These are phyloP conservation scores for Mycena galopus DNA, from an alignment of 768 basidiomycete species.

Conservation along the genomic window DNA sequence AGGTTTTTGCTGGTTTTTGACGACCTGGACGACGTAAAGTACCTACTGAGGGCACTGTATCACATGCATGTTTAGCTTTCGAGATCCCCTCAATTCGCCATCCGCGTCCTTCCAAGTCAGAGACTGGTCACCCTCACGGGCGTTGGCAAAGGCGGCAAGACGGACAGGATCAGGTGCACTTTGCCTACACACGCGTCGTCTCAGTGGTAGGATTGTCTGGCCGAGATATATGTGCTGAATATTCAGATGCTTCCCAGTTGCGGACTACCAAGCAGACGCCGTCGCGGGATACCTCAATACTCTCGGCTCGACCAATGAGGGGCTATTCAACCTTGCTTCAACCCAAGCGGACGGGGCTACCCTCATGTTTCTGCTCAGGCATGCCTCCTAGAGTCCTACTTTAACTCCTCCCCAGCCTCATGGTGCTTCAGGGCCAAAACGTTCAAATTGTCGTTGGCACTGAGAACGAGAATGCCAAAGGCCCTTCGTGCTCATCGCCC, in stretches of 20 bases:
- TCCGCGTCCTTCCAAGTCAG: too few species aligned
- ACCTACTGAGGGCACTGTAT: too few species aligned
- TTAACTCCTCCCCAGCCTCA: not conserved
- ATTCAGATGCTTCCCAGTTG: constrained; percentile 46
- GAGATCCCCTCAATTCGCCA: too few species aligned
- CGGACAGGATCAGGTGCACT: too few species aligned
- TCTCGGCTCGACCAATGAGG: constrained; percentile 41
- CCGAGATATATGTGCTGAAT: too few species aligned
- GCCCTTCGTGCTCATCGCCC: constrained; percentile 37
- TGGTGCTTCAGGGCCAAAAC: constrained; percentile 19
- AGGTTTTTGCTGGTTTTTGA: too few species aligned
- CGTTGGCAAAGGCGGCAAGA: too few species aligned
- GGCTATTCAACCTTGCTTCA: constrained; percentile 50
- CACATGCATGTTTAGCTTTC: too few species aligned
- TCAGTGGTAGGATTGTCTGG: too few species aligned
- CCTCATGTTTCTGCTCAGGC: constrained; percentile 40
- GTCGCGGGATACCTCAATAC: constrained; percentile 43
- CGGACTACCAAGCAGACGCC: constrained; percentile 39
- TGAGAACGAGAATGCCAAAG: not conserved
- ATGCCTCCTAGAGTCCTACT: not conserved
- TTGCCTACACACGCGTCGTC: too few species aligned
- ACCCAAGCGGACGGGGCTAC: constrained; percentile 49
- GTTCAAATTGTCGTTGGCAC: constrained; percentile 31
- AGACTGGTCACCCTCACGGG: too few species aligned
- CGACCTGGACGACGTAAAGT: too few species aligned